These are phyloP conservation scores for Middelhovenomyces tepae DNA, from an alignment of 805 yeast genomes.

Conservation along the genomic window DNA sequence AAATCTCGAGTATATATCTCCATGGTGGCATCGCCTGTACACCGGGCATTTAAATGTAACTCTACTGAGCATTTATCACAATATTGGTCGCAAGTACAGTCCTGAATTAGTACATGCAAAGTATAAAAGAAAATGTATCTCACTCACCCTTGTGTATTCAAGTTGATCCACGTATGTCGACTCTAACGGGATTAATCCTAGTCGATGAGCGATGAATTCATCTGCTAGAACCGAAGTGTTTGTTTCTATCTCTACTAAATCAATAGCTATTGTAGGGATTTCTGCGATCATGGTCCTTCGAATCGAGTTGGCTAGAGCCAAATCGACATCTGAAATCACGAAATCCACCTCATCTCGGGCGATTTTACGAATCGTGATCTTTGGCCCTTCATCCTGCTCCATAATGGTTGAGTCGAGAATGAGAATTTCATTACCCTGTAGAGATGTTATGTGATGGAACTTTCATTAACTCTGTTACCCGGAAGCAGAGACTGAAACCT, in stretches of 20 bases:
- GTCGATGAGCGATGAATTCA: slow-evolving; percentile 88
- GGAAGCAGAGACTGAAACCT: too few relatives aligned
- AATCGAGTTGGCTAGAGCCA: slow-evolving; percentile 84
- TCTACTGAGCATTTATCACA: slow-evolving; percentile 93
- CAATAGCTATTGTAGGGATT: slow-evolving; percentile 96
- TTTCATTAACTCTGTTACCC: too few relatives aligned
- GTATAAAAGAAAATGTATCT: too few relatives aligned
- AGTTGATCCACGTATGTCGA: slow-evolving; percentile 76
- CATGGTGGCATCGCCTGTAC: slow-evolving; percentile 81
- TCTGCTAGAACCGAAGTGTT: slow-evolving; percentile 95
- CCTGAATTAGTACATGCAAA: too few relatives aligned
- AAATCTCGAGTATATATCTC: slow-evolving; percentile 84
- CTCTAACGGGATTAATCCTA: slow-evolving; percentile 85
- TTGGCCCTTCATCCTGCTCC: slow-evolving; percentile 44
- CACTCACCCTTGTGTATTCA: slow-evolving; percentile 57
- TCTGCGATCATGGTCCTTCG: slow-evolving; percentile 91
- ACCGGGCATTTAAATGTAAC: slow-evolving; percentile 75
- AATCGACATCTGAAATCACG: slow-evolving; percentile 76
- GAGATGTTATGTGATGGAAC: too few relatives aligned
- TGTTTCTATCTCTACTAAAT: slow-evolving; percentile 84
- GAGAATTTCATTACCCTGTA: too few relatives aligned
- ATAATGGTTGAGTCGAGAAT: too few relatives aligned
- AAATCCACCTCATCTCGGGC: slow-evolving; percentile 85
- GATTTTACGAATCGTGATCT: slow-evolving; percentile 80
- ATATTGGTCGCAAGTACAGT: slow-evolving; percentile 96